Evolutionary conservation across 768 basidiomycete genomes (phyloP), one percentile per base, ranked within the genome.

Genomic region (Pholiota molesta): DNA sequence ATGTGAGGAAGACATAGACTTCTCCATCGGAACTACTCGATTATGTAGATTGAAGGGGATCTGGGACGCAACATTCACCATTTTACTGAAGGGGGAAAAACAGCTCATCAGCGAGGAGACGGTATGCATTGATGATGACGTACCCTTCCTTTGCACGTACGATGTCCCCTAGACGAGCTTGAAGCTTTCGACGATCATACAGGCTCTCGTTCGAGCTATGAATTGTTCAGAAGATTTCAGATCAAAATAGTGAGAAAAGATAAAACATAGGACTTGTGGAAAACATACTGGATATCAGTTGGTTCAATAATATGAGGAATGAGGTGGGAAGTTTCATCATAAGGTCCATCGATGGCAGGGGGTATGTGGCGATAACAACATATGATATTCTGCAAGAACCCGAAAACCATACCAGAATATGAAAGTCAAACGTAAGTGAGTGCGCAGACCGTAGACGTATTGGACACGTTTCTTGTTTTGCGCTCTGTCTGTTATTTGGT

Each of bases 61-160:
- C 23, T 78, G 80, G 1, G 85, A 82, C 59, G 81, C 81, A 14
- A 90, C 81, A 59, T 89, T 88, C 65, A 90, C 87, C 88, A 90
- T 89, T 80, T 84, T 87, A 33, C 88, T 90, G 71, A 17, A 39
- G 26, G 4, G 4, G 4, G 2, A 55, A 23, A 13, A 23, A 19
- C 40, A 31, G 45, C 55, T 40, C 35, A 58, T 49, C 55, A 58
- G 31, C 31, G 62, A 60, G n/a, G 19, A 35, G 16, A 21, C 52
- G 37, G 52, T n/a, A 40, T 57, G 31, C 33, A 45, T 31, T 39
- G 21, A 44, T 39, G 59, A 9, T 17, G 44, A 76, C 81, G 62
- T 61, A 87, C 88, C 85, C 81, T 73, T 88, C 85, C 68, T 85
- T 87, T 2, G 82, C 72, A 4, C 85, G 83, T 28, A 89, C 86